These are phyloP conservation scores for Ligustrum vulgare DNA, from an alignment of 257 asterid genomes.

Conservation along the genomic window DNA sequence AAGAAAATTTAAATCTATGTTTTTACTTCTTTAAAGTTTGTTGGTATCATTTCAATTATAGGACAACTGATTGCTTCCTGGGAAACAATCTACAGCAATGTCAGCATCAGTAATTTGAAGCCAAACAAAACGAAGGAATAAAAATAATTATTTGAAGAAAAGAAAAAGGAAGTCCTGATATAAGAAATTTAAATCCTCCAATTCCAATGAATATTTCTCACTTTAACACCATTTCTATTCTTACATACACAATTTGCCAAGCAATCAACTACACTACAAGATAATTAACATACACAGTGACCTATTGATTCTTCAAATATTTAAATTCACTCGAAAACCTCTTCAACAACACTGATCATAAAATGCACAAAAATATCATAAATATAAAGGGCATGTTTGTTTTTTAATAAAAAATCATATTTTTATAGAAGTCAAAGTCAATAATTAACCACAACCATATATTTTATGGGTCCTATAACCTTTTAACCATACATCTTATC, in stretches of 20 bases:
- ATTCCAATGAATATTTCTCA: neutral
- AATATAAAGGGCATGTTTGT: too few species aligned
- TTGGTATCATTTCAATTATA: too few species aligned
- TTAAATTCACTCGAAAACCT: neutral
- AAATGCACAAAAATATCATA: neutral
- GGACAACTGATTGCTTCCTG: too few species aligned
- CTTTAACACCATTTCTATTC: neutral
- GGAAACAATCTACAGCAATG: too few species aligned
- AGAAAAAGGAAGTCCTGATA: neutral
- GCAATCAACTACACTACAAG: neutral
- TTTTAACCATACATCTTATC: too few species aligned
- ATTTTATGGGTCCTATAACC: too few species aligned
- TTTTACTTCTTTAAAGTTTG: too few species aligned
- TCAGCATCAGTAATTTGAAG: too few species aligned
- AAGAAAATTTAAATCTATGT: too few species aligned
- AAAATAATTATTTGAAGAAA: neutral
- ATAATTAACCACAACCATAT: too few species aligned
- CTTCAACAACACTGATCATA: neutral
- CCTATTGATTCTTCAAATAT: neutral
- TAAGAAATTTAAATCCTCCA: neutral
- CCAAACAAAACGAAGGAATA: neutral
- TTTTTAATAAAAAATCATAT: too few species aligned
- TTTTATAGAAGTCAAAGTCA: too few species aligned
- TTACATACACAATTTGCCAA: slow-evolving; percentile 8
- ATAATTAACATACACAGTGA: neutral